phyloP scores from a whole-genome alignment of 176 grass and related monocot species.

The Zoysia pacifica region DNA sequence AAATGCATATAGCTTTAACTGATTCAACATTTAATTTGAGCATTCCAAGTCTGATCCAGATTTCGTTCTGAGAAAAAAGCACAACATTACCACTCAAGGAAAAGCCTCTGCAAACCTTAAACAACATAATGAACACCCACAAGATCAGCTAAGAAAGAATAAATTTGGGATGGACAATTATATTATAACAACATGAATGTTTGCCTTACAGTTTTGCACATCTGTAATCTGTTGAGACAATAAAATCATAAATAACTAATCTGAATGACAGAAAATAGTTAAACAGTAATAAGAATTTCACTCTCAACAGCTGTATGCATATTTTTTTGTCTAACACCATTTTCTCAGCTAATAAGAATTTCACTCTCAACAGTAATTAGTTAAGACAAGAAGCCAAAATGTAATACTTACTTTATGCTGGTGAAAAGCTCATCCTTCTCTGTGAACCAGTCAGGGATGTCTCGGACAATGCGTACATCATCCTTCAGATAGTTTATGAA shows the following conservation, averaged over 20 bases:
- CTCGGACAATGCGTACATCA: constrained; percentile 72
- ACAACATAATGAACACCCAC: not conserved
- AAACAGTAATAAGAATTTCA: not conserved
- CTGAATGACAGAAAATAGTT: constrained; percentile 1
- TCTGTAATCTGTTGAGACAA: not conserved
- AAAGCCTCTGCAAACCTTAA: not conserved
- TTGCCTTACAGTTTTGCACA: not conserved
- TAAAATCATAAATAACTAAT: not conserved
- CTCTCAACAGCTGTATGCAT: not conserved
- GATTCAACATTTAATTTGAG: not conserved
- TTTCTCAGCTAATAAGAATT: not conserved
- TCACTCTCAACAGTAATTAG: not conserved
- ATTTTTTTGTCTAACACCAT: no score
- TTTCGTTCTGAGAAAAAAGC: not conserved
- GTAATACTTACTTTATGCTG: constrained; percentile 60
- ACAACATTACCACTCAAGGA: not conserved
- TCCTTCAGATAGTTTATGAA: constrained; percentile 89
- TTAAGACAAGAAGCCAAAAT: constrained; percentile 8
- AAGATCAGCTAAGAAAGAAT: no score
- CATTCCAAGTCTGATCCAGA: not conserved
- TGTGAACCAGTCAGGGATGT: constrained; percentile 81
- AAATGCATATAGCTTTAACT: not conserved
- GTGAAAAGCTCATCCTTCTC: constrained; percentile 86
- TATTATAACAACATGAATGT: constrained; percentile 1
- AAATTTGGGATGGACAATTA: not conserved